These are phyloP conservation scores for Punctularia strigosozonata DNA, from an alignment of 768 basidiomycete genomes.

Conservation along the genomic window DNA sequence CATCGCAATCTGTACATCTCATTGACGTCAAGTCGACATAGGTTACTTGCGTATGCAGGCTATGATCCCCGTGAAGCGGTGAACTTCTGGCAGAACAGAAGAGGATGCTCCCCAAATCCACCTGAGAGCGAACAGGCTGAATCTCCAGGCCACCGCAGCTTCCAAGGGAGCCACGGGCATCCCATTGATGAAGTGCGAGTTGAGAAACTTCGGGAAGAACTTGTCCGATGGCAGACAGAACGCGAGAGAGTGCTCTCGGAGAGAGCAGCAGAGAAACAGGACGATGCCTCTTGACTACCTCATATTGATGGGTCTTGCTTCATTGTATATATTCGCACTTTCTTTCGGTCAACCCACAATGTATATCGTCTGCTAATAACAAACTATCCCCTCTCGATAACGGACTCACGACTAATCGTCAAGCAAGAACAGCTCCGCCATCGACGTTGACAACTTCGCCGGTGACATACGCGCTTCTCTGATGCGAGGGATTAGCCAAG, in stretches of 20 bases:
- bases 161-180: conserved; percentile 28
- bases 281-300: no score
- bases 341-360: no score
- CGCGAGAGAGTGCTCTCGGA: conserved; percentile 16
- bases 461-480: no score
- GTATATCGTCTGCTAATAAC: no score
- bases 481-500: no score
- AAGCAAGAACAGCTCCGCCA: no score
- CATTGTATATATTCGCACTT: no score
- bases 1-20: not conserved
- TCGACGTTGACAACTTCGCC: no score
- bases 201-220: conserved; percentile 48
- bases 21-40: conserved; percentile 15
- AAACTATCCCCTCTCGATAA: no score
- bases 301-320: no score
- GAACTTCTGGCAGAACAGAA: conserved; percentile 68
- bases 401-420: no score
- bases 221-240: conserved; percentile 59
- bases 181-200: conserved; percentile 60
- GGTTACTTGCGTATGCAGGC: conserved; percentile 85
- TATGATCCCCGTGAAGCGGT: conserved; percentile 81
- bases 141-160: conserved; percentile 3
- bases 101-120: conserved; percentile 28
- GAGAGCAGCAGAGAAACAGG: no score
- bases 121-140: conserved; percentile 9